Base-by-base conservation (phyloP, 2,329 filamentous ascomycete genomes). In the Ascochyta clinopodiicola region DNA sequence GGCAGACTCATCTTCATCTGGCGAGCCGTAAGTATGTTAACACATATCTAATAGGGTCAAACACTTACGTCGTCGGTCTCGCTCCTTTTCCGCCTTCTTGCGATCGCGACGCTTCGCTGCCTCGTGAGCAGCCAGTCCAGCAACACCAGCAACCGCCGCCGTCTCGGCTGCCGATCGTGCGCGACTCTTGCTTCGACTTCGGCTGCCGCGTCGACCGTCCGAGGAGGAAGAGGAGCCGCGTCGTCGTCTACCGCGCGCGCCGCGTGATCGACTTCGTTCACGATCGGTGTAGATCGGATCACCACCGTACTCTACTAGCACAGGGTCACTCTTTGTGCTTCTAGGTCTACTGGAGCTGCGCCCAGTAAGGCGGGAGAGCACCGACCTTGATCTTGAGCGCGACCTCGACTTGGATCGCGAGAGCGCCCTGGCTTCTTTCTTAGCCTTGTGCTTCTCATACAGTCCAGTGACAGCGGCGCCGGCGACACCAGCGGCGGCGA, bases 301-400 rank as follows among this genome's bases (percentile, higher is more conserved):
- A 68, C 82, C 80, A 61, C 86, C 86, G 71, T 88, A 88, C 70
- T 87, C 85, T 75, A 88, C 86, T 73, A 88, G 74, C 56, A 78
- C 80, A 67, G 77, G 75, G 67, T 81, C 77, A 75, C 77, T 79
- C 60, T 76, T 73, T 66, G 80, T 69, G 70, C 71, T 76, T 62
- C 74, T 70, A 57, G 72, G 71, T 73, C 75, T 69, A 68, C 78
- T 64, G 54, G 63, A 65, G 61, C 55, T 67, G 39, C 64, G 66
- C 48, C 66, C 66, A 46, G 61, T 67, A 31, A 67, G 63, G 80
- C 78, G 72, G 53, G 78, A 79, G 60, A 68, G 72, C 69, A 75
- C 73, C 66, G 74, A 77, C 72, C 74, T 75, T 65, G 81, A 82
- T 62, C 80, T 78, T 61, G 74, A 76, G 51, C 66, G 67, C 49